Conservation (phyloP, 805 yeast species). For the Saccharomycopsis amapae region DNA sequence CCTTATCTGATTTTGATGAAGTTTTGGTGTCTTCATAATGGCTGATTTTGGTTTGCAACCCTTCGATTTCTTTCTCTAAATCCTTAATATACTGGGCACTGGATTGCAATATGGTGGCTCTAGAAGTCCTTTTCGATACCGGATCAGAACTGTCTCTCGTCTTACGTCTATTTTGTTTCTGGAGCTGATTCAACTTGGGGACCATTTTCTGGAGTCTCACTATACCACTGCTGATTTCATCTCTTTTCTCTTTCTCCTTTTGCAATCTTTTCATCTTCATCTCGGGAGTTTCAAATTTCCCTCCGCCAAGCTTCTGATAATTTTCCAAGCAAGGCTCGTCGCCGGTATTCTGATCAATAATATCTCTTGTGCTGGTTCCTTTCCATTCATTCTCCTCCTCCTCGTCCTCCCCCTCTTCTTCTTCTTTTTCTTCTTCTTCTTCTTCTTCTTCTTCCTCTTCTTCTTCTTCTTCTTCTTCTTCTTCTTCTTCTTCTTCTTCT, state of each 20-base stretch:
- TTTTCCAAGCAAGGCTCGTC: too few species aligned
- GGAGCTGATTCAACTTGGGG: constrained; percentile 1
- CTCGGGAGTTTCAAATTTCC: too few species aligned
- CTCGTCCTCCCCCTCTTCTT: too few species aligned
- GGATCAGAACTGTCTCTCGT: not conserved
- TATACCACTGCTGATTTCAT: constrained; percentile 16
- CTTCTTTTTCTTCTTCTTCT: too few species aligned
- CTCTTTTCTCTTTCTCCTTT: constrained; percentile 15
- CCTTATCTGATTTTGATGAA: too few species aligned
- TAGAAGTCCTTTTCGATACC: constrained; percentile 9
- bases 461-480: too few species aligned
- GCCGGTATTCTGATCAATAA: too few species aligned
- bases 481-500: too few species aligned
- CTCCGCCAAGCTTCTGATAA: too few species aligned
- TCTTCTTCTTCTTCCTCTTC: too few species aligned
- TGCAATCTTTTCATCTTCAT: constrained; percentile 7
- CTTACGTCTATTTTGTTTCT: not conserved
- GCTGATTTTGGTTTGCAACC: not conserved
- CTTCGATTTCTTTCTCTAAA: constrained; percentile 5
- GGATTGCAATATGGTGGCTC: constrained; percentile 7
- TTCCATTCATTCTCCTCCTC: too few species aligned
- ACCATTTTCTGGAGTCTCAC: constrained; percentile 20
- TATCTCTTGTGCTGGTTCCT: too few species aligned
- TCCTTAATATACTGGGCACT: constrained; percentile 13
- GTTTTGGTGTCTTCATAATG: constrained; percentile 5